Evolutionary conservation across 2,329 filamentous ascomycete species (phyloP).

Genomic region (Cordyceps farinosa): DNA sequence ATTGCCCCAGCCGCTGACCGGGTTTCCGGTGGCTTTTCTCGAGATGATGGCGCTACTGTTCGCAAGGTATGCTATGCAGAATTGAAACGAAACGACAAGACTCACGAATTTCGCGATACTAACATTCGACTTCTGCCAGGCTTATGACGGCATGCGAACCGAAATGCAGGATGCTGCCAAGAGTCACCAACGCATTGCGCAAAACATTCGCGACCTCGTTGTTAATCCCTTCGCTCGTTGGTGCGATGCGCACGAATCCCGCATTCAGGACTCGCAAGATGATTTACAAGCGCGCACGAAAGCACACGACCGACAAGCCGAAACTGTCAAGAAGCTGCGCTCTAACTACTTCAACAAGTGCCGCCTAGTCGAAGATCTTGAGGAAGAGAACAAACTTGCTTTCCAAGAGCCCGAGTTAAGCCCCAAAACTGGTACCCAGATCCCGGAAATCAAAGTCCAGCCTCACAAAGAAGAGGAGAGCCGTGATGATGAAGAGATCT

Average conservation of each 20-base stretch:
- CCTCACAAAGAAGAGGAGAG: conserved; percentile 60
- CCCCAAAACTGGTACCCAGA: conserved; percentile 55
- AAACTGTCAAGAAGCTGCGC: conserved; percentile 85
- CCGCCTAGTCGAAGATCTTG: conserved; percentile 88
- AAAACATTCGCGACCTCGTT: conserved; percentile 93
- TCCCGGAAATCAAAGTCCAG: conserved; percentile 86
- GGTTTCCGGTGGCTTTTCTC: conserved; percentile 75
- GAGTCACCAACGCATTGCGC: conserved; percentile 92
- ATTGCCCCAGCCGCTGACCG: conserved; percentile 81
- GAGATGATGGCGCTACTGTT: conserved; percentile 93
- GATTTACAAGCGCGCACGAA: conserved; percentile 89
- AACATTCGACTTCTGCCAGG: conserved; percentile 47
- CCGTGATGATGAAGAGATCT: conserved; percentile 73
- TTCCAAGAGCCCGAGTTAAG: conserved; percentile 83
- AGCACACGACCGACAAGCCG: conserved; percentile 86
- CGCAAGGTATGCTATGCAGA: conserved; percentile 66
- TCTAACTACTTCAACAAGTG: conserved; percentile 99
- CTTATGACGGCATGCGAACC: conserved; percentile 85
- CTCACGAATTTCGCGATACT: conserved; percentile 7
- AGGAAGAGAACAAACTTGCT: conserved; percentile 97
- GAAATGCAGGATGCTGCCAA: conserved; percentile 90
- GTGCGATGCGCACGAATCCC: conserved; percentile 91
- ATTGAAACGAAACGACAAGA: background rate
- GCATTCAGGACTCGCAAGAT: conserved; percentile 91
- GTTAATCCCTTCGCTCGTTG: conserved; percentile 91